Evolutionary conservation across 2,329 filamentous ascomycete species (phyloP).

Genomic region (Paecilomyces variotii): DNA sequence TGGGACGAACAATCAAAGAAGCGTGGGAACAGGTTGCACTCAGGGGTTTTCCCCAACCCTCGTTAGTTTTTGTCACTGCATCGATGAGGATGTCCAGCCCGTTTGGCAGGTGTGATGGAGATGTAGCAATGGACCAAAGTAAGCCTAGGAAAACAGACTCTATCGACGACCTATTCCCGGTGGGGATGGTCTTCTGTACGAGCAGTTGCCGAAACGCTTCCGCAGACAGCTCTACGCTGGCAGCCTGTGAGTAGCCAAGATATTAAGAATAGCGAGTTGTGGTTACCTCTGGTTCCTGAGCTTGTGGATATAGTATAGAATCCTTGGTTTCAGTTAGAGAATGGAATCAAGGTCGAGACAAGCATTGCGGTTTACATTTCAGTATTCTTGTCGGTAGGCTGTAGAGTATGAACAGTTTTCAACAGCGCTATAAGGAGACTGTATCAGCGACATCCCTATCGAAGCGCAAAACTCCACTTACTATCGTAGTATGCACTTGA

Average conservation of each 20-base stretch:
- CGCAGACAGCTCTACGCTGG: slow-evolving; percentile 30
- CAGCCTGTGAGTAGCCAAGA: neutral
- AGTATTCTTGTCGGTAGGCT: slow-evolving; percentile 57
- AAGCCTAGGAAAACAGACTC: slow-evolving; percentile 62
- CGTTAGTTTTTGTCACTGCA: slow-evolving; percentile 28
- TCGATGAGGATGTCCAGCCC: slow-evolving; percentile 21
- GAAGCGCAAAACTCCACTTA: slow-evolving; percentile 12
- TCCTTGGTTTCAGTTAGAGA: slow-evolving; percentile 12
- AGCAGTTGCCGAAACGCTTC: slow-evolving; percentile 58
- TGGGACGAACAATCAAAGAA: slow-evolving; percentile 29
- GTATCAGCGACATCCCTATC: slow-evolving; percentile 30
- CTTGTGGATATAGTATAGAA: slow-evolving; percentile 61
- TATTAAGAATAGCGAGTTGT: slow-evolving; percentile 13
- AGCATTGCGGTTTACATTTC: slow-evolving; percentile 37
- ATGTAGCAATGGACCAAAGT: slow-evolving; percentile 54
- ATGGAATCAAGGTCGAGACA: neutral
- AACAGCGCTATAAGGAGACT: slow-evolving; percentile 41
- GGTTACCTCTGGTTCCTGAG: slow-evolving; percentile 50
- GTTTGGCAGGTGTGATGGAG: slow-evolving; percentile 28
- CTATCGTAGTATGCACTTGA: slow-evolving; percentile 33
- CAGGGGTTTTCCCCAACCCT: slow-evolving; percentile 42
- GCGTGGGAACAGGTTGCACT: slow-evolving; percentile 52
- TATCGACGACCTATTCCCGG: slow-evolving; percentile 51
- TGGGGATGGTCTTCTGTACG: slow-evolving; percentile 44
- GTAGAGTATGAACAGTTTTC: slow-evolving; percentile 53